Conservation (phyloP, 768 basidiomycete species). For the Mycena leptocephala region DNA sequence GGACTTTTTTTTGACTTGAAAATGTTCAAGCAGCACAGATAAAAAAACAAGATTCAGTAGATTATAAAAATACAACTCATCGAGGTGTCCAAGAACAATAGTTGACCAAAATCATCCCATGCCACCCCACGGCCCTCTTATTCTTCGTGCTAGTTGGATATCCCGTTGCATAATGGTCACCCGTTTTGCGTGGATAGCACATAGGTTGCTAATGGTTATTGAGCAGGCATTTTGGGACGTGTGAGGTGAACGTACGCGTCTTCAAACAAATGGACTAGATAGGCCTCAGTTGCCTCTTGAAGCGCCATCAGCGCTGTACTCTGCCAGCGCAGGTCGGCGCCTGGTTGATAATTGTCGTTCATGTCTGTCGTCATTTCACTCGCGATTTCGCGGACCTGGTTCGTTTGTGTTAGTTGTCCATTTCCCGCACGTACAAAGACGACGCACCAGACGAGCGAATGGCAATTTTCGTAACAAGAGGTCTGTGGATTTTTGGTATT, state of each 20-base stretch:
- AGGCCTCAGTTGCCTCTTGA: slow-evolving; percentile 98
- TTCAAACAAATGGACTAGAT: slow-evolving; percentile 96
- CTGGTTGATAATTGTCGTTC: slow-evolving; percentile 68
- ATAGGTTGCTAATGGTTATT: slow-evolving; percentile 80
- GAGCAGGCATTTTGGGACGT: slow-evolving; percentile 15
- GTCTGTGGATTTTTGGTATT: slow-evolving; percentile 95
- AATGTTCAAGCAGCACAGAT: neutral
- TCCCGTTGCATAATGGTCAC: slow-evolving; percentile 99
- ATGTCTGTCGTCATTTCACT: slow-evolving; percentile 89
- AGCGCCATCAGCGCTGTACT: slow-evolving; percentile 93
- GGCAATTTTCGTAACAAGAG: slow-evolving; percentile 90
- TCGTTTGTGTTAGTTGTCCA: neutral
- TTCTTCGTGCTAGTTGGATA: slow-evolving; percentile 95
- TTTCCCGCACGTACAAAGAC: neutral
- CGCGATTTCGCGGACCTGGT: slow-evolving; percentile 95
- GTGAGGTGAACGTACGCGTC: slow-evolving; percentile 85
- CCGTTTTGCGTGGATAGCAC: slow-evolving; percentile 97
- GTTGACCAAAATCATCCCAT: slow-evolving; percentile 61
- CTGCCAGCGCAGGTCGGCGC: slow-evolving; percentile 89
- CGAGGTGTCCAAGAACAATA: neutral
- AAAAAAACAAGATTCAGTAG: slow-evolving; percentile 15
- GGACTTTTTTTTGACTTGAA: neutral
- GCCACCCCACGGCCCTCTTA: slow-evolving; percentile 92
- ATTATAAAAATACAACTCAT: slow-evolving; percentile 32
- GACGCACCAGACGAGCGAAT: slow-evolving; percentile 91